phyloP scores from a whole-genome alignment of 2,329 filamentous ascomycete species.

The Endoconidiophora polonica region DNA sequence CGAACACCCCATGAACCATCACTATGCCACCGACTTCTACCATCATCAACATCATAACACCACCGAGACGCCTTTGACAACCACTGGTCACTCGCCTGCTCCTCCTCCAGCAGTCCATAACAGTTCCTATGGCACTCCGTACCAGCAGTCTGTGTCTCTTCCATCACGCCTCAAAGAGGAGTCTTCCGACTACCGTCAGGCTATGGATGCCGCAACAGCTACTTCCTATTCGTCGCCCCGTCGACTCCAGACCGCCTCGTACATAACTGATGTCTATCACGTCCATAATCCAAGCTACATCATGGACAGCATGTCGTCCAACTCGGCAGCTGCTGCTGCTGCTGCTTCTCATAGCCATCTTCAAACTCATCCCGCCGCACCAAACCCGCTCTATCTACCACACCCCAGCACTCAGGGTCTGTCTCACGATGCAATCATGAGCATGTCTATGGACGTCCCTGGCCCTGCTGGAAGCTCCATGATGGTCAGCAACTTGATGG shows the following conservation, averaged over 20 bases:
- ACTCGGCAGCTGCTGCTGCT: not conserved
- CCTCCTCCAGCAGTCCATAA: slow-evolving; percentile 1
- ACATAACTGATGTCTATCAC: slow-evolving; percentile 10
- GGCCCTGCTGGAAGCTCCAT: slow-evolving; percentile 11
- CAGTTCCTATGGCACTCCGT: slow-evolving; percentile 8
- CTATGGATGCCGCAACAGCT: slow-evolving; percentile 11
- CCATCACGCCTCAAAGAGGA: slow-evolving; percentile 26
- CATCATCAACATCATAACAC: not conserved
- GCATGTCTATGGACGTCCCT: not conserved
- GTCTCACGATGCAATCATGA: slow-evolving; percentile 1
- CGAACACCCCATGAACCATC: slow-evolving; percentile 28
- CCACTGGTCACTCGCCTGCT: slow-evolving; percentile 9
- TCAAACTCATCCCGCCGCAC: slow-evolving; percentile 8
- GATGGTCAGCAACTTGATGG: slow-evolving; percentile 11
- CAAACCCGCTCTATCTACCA: slow-evolving; percentile 11
- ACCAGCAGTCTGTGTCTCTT: slow-evolving; percentile 9
- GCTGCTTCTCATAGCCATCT: not conserved
- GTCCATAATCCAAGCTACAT: slow-evolving; percentile 15
- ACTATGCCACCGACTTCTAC: slow-evolving; percentile 22
- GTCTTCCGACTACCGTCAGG: slow-evolving; percentile 21
- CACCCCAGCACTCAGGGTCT: not conserved
- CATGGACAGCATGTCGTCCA: not conserved
- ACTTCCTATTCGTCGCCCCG: slow-evolving; percentile 24
- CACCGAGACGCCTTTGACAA: slow-evolving; percentile 4
- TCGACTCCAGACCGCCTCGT: slow-evolving; percentile 19